Conservation (phyloP, 306 rosid genomes). For the Mucuna pruriens region DNA sequence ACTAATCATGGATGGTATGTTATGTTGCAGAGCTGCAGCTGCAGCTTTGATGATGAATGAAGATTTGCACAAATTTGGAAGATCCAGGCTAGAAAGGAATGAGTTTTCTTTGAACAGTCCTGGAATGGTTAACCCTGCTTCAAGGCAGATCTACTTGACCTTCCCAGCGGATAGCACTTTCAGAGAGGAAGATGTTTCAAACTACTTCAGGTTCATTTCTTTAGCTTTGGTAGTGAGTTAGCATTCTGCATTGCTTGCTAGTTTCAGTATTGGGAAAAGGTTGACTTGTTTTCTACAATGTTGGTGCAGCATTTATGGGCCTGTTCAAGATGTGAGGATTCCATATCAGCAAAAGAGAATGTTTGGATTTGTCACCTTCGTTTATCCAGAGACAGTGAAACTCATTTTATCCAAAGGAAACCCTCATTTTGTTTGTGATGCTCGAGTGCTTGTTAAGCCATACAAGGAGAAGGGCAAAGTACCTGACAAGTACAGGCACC, state of each 20-base stretch:
- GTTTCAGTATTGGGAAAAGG: no score
- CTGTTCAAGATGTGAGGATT: conserved; percentile 98
- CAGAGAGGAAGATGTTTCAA: conserved; percentile 96
- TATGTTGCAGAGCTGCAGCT: conserved; percentile 79
- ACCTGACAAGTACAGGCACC: conserved; percentile 94
- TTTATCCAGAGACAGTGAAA: conserved; percentile 93
- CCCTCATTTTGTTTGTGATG: conserved; percentile 99
- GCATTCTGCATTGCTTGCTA: no score
- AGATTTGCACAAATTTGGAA: conserved; percentile 76
- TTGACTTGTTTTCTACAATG: no score
- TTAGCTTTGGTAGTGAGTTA: no score
- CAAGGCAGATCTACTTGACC: conserved; percentile 97
- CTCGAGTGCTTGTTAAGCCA: conserved; percentile 96
- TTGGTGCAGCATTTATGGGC: conserved; percentile 80
- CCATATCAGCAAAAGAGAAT: conserved; percentile 98
- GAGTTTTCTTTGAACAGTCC: conserved; percentile 69
- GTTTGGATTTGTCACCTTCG: conserved; percentile 97
- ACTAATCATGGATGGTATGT: no score
- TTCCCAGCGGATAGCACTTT: conserved; percentile 98
- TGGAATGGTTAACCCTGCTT: conserved; percentile 82
- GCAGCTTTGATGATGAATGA: conserved; percentile 86
- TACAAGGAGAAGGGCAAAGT: conserved; percentile 99
- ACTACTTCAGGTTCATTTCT: conserved; percentile 78
- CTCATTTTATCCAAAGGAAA: conserved; percentile 90
- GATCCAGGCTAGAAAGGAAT: conserved; percentile 72